phyloP scores from a whole-genome alignment of 768 basidiomycete species.

The Trametes cingulata region DNA sequence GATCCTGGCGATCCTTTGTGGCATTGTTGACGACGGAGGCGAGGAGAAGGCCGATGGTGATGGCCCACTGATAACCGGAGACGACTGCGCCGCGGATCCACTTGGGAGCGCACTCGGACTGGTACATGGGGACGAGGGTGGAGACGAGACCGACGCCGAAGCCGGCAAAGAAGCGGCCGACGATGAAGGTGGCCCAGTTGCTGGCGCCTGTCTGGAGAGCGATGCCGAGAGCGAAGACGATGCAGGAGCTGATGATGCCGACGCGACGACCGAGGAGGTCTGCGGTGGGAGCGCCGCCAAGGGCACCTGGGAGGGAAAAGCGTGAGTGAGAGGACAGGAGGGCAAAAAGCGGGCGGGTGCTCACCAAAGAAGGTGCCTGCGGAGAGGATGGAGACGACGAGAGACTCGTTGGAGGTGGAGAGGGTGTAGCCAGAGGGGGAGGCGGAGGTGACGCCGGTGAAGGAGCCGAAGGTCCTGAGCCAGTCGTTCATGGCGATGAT shows the following conservation, averaged over 20 bases:
- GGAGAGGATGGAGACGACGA: slow-evolving; percentile 66
- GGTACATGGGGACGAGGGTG: slow-evolving; percentile 56
- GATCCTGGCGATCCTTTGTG: slow-evolving; percentile 51
- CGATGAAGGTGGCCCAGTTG: slow-evolving; percentile 53
- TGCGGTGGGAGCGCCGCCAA: slow-evolving; percentile 50
- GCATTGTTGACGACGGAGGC: slow-evolving; percentile 65
- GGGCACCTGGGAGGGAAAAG: slow-evolving; percentile 35
- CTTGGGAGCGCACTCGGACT: slow-evolving; percentile 60
- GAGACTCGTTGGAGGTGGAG: slow-evolving; percentile 41
- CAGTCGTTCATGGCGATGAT: slow-evolving; percentile 62
- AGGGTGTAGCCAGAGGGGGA: background rate
- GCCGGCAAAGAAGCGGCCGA: slow-evolving; percentile 75
- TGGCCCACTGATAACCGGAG: slow-evolving; percentile 47
- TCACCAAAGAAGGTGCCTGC: slow-evolving; percentile 75
- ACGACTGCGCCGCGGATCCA: slow-evolving; percentile 41
- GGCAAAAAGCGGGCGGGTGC: background rate
- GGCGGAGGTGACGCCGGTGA: background rate
- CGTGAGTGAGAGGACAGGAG: background rate
- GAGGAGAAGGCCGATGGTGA: slow-evolving; percentile 71
- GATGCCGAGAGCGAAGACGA: slow-evolving; percentile 60
- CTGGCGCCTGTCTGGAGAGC: slow-evolving; percentile 60
- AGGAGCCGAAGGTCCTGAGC: slow-evolving; percentile 48
- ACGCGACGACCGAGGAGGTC: slow-evolving; percentile 50
- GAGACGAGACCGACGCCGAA: slow-evolving; percentile 78
- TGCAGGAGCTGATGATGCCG: slow-evolving; percentile 44